These are phyloP conservation scores for Kwoniella bestiolae DNA, from an alignment of 768 basidiomycete genomes.

Conservation along the genomic window DNA sequence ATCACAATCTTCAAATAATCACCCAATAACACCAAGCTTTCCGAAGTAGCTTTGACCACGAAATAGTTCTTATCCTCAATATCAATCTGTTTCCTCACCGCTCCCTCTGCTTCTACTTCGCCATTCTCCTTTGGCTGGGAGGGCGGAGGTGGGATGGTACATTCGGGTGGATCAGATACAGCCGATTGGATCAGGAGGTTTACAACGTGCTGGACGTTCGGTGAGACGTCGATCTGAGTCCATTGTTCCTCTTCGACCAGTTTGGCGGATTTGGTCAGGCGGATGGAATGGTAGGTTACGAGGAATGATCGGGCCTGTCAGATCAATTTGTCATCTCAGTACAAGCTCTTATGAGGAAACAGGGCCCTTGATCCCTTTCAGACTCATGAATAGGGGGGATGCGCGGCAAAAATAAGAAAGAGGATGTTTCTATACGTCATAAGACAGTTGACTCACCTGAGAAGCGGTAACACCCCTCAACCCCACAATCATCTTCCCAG, in stretches of 20 bases:
- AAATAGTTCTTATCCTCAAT: constrained; percentile 85
- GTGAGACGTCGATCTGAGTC: constrained; percentile 76
- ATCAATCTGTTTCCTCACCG: constrained; percentile 50
- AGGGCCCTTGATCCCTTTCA: too few species aligned
- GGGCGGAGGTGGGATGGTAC: constrained; percentile 60
- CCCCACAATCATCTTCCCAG: constrained; percentile 88
- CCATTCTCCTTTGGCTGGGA: constrained; percentile 19
- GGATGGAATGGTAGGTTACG: constrained; percentile 78
- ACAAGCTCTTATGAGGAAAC: too few species aligned
- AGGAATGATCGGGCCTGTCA: constrained; percentile 82
- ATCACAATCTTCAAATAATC: constrained; percentile 89
- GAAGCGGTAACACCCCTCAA: constrained; percentile 81
- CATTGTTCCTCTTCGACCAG: constrained; percentile 95
- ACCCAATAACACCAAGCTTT: constrained; percentile 70
- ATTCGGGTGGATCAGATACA: constrained; percentile 75
- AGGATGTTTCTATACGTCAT: too few species aligned
- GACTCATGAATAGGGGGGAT: too few species aligned
- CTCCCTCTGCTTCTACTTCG: constrained; percentile 57
- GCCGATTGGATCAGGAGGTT: constrained; percentile 79
- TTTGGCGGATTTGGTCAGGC: constrained; percentile 79
- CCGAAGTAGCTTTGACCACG: constrained; percentile 80
- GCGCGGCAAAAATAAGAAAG: too few species aligned
- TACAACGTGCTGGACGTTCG: constrained; percentile 69
- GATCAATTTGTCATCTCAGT: neutral
- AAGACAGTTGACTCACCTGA: constrained; percentile 63